Percentiles rank a stretch among this genome's conserved stretches.
Evolutionary conservation across 768 basidiomycete species (phyloP).

Genomic region (Naganishia onofrii): DNA sequence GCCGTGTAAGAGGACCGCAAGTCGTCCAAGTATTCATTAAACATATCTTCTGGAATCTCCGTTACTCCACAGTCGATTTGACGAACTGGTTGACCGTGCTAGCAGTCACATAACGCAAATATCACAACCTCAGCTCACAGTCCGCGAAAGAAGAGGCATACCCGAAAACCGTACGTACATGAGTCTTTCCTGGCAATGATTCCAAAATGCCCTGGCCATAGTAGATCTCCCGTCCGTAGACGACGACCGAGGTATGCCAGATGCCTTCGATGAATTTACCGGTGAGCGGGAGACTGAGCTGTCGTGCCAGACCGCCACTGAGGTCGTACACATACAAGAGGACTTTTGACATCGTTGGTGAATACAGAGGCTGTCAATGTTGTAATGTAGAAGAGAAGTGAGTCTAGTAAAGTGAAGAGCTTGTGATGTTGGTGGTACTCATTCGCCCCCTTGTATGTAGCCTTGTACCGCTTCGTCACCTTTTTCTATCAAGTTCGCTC

Average conservation of each 20-base stretch:
- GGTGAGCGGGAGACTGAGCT: conserved; percentile 73
- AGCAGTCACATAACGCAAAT: background rate
- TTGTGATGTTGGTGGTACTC: no score
- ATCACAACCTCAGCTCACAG: background rate
- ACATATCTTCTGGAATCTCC: conserved; percentile 75
- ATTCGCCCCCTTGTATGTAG: no score
- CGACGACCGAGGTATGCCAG: conserved; percentile 93
- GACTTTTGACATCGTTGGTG: conserved; percentile 55
- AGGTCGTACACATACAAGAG: conserved; percentile 88
- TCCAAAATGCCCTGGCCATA: conserved; percentile 82
- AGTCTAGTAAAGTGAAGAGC: no score
- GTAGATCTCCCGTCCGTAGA: conserved; percentile 79
- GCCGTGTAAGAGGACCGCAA: conserved; percentile 79
- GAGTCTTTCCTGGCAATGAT: conserved; percentile 68
- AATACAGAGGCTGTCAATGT: background rate
- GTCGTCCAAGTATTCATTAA: conserved; percentile 74
- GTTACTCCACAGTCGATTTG: conserved; percentile 75
- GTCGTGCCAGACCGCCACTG: conserved; percentile 76
- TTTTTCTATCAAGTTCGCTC: no score
- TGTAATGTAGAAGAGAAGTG: no score
- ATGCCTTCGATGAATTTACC: conserved; percentile 90
- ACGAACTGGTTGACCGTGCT: conserved; percentile 75
- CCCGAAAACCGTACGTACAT: conserved; percentile 57
- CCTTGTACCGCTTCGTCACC: no score
- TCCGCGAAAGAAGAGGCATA: background rate